These are phyloP conservation scores for Colletotrichum sp. DNA, from an alignment of 2,329 filamentous ascomycete genomes.

Conservation along the genomic window DNA sequence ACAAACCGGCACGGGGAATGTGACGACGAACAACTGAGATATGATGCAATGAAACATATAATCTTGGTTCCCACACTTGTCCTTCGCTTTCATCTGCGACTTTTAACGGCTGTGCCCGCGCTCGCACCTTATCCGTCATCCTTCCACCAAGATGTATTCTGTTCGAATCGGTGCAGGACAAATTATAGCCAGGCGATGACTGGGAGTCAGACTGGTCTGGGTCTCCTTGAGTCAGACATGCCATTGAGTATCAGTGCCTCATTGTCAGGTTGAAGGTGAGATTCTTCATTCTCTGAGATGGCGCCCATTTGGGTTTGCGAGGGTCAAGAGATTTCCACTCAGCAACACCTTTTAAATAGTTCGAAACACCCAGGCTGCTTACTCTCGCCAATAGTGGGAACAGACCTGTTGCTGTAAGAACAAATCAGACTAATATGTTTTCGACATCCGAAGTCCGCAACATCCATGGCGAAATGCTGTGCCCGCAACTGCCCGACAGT, in stretches of 20 bases:
- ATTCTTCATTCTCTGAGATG: not conserved
- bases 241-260: accelerated
- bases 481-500: no score
- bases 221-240: accelerated
- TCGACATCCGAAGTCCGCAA: no score
- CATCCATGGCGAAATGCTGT: no score
- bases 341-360: not conserved
- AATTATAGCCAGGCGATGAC: accelerated
- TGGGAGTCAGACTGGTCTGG: accelerated
- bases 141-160: not conserved
- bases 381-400: no score
- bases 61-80: accelerated
- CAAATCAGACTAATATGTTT: no score
- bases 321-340: not conserved
- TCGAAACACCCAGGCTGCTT: no score
- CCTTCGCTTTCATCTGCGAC: not conserved
- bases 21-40: accelerated
- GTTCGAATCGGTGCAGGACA: not conserved
- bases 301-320: not conserved
- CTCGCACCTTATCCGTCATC: not conserved
- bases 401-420: no score
- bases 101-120: accelerated
- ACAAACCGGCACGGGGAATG: no score
- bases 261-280: not conserved
- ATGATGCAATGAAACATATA: accelerated